phyloP scores from a whole-genome alignment of 306 rosid genomes.

The Amphicarpaea edgeworthii region DNA sequence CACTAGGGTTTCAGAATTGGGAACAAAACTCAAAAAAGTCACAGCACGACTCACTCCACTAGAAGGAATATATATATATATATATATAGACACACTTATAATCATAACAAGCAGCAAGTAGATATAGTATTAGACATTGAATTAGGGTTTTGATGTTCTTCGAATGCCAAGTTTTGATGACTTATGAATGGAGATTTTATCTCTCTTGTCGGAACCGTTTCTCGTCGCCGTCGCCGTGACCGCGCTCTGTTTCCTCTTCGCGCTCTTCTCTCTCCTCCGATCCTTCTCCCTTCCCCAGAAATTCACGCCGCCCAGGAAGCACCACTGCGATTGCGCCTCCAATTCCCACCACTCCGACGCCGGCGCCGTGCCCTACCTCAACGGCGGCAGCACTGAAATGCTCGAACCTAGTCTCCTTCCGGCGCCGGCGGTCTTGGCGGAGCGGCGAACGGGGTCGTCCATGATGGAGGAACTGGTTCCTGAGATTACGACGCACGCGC shows the following conservation, averaged over 20 bases:
- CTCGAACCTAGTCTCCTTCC: slow-evolving; percentile 48
- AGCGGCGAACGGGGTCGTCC: slow-evolving; percentile 76
- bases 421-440: slow-evolving; percentile 51
- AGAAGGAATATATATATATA: too few species aligned
- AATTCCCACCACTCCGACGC: slow-evolving; percentile 50
- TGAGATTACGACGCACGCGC: slow-evolving; percentile 96
- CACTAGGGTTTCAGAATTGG: slow-evolving; percentile 22
- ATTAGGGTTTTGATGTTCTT: slow-evolving; percentile 76
- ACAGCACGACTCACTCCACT: neutral
- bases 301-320: slow-evolving; percentile 42
- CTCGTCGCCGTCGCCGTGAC: slow-evolving; percentile 67
- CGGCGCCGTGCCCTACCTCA: slow-evolving; percentile 58
- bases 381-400: slow-evolving; percentile 65
- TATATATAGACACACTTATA: too few species aligned
- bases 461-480: slow-evolving; percentile 99
- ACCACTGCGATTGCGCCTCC: slow-evolving; percentile 54
- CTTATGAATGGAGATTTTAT: slow-evolving; percentile 84
- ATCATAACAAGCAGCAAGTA: too few species aligned
- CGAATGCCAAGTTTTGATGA: slow-evolving; percentile 77
- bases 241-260: slow-evolving; percentile 65
- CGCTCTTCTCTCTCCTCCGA: slow-evolving; percentile 65
- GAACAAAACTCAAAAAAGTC: neutral
- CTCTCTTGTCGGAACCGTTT: slow-evolving; percentile 60
- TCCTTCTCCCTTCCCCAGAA: slow-evolving; percentile 47
- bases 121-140: neutral